Evolutionary conservation across 345 rosid genomes (phyloP), one percentile per base, ranked within the genome.

Genomic region (Clausena lansium): DNA sequence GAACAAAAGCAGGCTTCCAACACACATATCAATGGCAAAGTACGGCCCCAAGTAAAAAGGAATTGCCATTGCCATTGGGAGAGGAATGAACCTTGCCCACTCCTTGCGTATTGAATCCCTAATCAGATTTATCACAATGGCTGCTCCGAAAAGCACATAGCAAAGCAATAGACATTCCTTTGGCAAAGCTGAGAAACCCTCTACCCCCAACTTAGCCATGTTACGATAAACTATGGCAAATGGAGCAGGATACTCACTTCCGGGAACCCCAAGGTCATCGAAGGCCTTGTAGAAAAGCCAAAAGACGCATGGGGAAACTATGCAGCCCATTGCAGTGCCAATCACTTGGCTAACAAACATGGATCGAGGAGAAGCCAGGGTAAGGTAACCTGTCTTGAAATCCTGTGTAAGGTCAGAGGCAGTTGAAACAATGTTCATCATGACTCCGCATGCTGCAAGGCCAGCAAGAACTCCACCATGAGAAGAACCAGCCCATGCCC

Each of bases 1-100:
- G 11, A 88, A 94, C 77, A 92, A 79, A 70, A 92, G 86, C 81
- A 92, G 84, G 81, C 97, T 91, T 38, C 97, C 97, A 9, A 90
- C 83, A 64, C 94, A 94, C 98, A 94, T 92, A 65, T 92, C 94
- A 24, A 94, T 94, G 7, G 97, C 92, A 45, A 94, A 94, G 80
- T 88, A 92, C 0, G 93, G 87, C 0, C 98, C 98, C 1, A 94
- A 22, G 83, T 90, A 94, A 71, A 94, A 92, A 1, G 98, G 97
- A 75, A 94, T 91, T 0, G 98, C 98, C 95, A 94, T 92, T 45
- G 94, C 94, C 97, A 92, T 92, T 0, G 97, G 98, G 33, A 88
- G 75, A 7, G 98, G 98, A 6, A 94, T 83, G 67, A 80, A 90
- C 66, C 77, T 78, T 14, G 89, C 84, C 83, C 83, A 79, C 65